phyloP scores from a whole-genome alignment of 176 grass and related monocot genomes.

The Eremochloa ophiuroides region DNA sequence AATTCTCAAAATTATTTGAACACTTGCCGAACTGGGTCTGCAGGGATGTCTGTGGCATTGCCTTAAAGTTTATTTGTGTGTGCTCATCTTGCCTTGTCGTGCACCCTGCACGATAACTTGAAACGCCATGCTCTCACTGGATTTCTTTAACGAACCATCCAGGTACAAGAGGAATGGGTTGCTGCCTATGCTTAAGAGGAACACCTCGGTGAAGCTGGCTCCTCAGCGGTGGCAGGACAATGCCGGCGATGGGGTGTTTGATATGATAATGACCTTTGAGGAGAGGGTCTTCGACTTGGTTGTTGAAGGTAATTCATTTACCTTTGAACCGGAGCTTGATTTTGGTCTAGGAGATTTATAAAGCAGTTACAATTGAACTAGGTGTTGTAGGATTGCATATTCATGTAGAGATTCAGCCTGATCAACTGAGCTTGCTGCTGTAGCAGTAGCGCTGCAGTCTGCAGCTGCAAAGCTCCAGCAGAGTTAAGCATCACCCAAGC shows the following conservation, averaged over 20 bases:
- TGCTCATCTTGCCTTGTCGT: background rate
- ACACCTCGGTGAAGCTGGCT: constrained; percentile 69
- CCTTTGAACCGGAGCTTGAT: background rate
- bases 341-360: background rate
- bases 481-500: background rate
- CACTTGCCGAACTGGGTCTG: background rate
- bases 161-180: constrained; percentile 98
- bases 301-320: constrained; percentile 63
- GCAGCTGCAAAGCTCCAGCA: background rate
- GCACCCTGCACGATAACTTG: background rate
- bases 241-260: constrained; percentile 60
- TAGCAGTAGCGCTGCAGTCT: background rate
- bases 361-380: background rate
- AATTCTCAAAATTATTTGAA: background rate
- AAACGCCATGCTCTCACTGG: background rate
- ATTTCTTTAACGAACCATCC: background rate
- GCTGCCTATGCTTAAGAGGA: constrained; percentile 94
- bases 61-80: background rate
- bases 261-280: constrained; percentile 84
- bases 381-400: background rate
- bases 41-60: background rate
- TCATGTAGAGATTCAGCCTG: background rate
- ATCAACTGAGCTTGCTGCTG: background rate
- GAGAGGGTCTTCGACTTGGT: constrained; percentile 90
- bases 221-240: constrained; percentile 96